phyloP scores from a whole-genome alignment of 805 yeast species.

The Candida loeiensis region DNA sequence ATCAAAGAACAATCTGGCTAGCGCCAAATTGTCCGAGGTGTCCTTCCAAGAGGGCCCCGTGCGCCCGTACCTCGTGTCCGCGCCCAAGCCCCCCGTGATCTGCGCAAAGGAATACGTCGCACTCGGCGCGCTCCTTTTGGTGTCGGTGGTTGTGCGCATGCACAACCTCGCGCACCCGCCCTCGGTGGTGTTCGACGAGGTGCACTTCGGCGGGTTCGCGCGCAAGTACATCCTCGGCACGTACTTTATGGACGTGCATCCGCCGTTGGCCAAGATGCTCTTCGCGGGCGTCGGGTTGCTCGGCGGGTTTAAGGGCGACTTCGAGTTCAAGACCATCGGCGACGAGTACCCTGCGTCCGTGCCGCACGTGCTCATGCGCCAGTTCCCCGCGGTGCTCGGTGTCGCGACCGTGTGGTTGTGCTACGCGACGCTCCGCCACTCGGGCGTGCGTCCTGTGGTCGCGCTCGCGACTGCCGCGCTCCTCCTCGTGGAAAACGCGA shows the following conservation, averaged over 20 bases:
- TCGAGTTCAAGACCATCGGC: constrained; percentile 65
- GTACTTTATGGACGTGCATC: constrained; percentile 73
- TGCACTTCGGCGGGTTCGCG: constrained; percentile 96
- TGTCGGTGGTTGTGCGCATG: constrained; percentile 59
- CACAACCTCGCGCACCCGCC: constrained; percentile 61
- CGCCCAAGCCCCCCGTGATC: constrained; percentile 12
- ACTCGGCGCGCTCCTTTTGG: constrained; percentile 40
- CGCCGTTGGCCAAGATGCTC: constrained; percentile 75
- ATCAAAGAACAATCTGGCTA: too few species aligned
- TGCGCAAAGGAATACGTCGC: constrained; percentile 23
- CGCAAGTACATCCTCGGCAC: constrained; percentile 65
- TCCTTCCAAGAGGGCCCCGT: constrained; percentile 36
- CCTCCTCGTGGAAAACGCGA: constrained; percentile 64
- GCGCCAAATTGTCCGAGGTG: too few species aligned
- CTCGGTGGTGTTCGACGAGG: constrained; percentile 89
- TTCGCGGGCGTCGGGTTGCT: constrained; percentile 66
- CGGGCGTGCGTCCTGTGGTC: constrained; percentile 66
- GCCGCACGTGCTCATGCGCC: constrained; percentile 70
- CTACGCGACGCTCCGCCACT: constrained; percentile 65
- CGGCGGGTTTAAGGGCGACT: constrained; percentile 72
- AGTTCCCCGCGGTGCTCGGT: constrained; percentile 65
- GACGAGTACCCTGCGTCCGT: constrained; percentile 52
- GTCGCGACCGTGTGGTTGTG: constrained; percentile 60
- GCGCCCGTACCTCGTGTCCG: constrained; percentile 48
- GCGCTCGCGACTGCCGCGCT: constrained; percentile 55